Percentiles rank a stretch among this genome's conserved stretches.
phyloP scores from a whole-genome alignment of 1,139 yeast genomes.

The Geotrichum citri-aurantii region DNA sequence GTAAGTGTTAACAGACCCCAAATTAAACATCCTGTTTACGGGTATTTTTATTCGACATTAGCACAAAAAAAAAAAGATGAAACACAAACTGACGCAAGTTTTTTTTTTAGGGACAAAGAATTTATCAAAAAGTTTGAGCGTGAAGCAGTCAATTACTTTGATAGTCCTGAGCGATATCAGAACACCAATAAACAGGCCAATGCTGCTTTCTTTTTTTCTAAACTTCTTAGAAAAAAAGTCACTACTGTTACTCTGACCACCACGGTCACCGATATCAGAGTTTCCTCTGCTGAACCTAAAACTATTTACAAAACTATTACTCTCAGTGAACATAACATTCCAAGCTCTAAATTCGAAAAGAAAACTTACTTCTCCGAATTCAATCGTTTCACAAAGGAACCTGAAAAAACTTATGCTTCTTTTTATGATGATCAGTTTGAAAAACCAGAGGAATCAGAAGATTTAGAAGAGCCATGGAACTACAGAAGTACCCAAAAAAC shows the following conservation, averaged over 20 bases:
- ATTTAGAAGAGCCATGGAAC: background rate
- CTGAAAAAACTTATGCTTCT: background rate
- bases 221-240: constrained; percentile 4
- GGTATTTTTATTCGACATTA: too few species aligned
- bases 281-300: background rate
- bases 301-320: background rate
- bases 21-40: too few species aligned
- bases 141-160: constrained; percentile 11
- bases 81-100: constrained; percentile 8
- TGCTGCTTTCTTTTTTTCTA: constrained; percentile 11
- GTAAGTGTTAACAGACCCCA: constrained; percentile 9
- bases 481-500: background rate
- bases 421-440: background rate
- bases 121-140: constrained; percentile 8
- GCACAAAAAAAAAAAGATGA: background rate
- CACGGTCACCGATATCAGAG: constrained; percentile 1
- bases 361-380: background rate
- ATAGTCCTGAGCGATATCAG: constrained; percentile 15
- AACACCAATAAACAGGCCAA: constrained; percentile 4
- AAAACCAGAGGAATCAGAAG: too few species aligned
- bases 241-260: constrained; percentile 3
- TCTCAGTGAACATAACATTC: background rate
- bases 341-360: background rate
- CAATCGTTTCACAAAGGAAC: background rate
- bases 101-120: constrained; percentile 4